These are phyloP conservation scores for Bidens hawaiensis DNA, from an alignment of 140 eudicot species.

Conservation along the genomic window DNA sequence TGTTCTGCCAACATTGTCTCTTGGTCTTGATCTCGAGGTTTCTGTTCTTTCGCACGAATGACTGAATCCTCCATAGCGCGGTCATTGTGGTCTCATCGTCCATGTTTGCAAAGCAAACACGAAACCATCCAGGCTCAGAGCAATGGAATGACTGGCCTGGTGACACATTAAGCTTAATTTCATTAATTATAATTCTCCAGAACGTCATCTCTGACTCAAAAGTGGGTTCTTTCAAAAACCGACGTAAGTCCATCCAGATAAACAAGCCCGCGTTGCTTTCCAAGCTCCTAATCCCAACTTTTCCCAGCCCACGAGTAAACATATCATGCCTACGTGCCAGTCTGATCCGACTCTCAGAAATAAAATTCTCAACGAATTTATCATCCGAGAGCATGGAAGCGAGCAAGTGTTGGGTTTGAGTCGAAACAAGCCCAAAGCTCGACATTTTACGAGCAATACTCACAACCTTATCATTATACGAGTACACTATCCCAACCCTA, in stretches of 20 bases:
- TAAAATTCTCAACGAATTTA: constrained; percentile 40
- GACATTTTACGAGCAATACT: constrained; percentile 73
- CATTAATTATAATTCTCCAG: constrained; percentile 53
- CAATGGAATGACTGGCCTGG: constrained; percentile 82
- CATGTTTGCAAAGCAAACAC: constrained; percentile 93
- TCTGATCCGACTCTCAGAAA: constrained; percentile 41
- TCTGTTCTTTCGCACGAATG: constrained; percentile 35
- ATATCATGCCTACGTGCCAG: constrained; percentile 38
- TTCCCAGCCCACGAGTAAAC: constrained; percentile 47
- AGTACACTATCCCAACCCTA: constrained; percentile 64
- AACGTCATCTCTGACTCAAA: constrained; percentile 54
- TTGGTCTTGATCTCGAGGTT: constrained; percentile 30
- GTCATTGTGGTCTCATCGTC: constrained; percentile 54
- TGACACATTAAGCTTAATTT: constrained; percentile 70
- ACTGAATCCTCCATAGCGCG: constrained; percentile 53
- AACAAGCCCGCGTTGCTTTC: constrained; percentile 57
- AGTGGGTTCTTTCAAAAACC: constrained; percentile 46
- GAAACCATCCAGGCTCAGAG: constrained; percentile 84
- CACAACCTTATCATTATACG: constrained; percentile 57
- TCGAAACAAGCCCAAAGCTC: constrained; percentile 71
- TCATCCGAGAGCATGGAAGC: constrained; percentile 59
- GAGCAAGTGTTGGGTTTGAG: constrained; percentile 61
- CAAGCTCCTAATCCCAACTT: constrained; percentile 45
- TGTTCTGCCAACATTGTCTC: constrained; percentile 34
- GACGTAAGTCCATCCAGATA: constrained; percentile 73